Percentiles rank a stretch among this genome's conserved stretches.
Evolutionary conservation across 2,329 filamentous ascomycete genomes (phyloP).

Genomic region (Cladorrhinum sp.): DNA sequence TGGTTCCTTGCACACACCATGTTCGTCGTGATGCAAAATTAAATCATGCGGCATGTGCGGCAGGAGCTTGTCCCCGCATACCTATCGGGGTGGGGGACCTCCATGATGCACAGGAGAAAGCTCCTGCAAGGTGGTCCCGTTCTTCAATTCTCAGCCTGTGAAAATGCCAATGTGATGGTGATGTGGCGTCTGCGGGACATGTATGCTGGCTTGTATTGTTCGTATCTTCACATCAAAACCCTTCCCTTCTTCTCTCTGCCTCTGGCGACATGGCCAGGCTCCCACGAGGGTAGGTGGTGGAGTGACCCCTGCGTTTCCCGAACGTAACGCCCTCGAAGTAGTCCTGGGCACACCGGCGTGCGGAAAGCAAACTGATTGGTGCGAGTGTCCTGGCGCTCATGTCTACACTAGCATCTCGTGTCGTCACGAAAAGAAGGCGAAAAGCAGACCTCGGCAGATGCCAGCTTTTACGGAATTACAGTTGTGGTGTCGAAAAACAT

Average conservation of each 20-base stretch:
- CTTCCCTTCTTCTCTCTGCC: neutral
- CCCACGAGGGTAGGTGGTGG: neutral
- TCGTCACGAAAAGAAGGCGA: neutral
- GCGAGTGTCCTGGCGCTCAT: neutral
- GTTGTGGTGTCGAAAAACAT: neutral
- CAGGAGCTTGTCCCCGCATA: slow-evolving; percentile 7
- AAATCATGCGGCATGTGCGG: slow-evolving; percentile 24
- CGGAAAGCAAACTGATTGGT: slow-evolving; percentile 23
- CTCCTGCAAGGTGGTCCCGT: neutral
- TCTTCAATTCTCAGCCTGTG: neutral
- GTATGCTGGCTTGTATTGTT: slow-evolving; percentile 1
- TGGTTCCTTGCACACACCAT: neutral
- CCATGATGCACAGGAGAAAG: neutral
- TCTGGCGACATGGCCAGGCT: slow-evolving; percentile 13
- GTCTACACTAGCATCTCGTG: slow-evolving; percentile 8
- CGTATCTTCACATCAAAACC: neutral
- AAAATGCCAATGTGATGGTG: too few species aligned
- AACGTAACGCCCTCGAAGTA: slow-evolving; percentile 19
- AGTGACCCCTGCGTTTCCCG: slow-evolving; percentile 22
- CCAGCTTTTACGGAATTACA: neutral
- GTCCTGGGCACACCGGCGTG: slow-evolving; percentile 13
- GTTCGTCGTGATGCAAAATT: slow-evolving; percentile 13
- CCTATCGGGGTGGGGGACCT: slow-evolving; percentile 17
- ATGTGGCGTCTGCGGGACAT: neutral
- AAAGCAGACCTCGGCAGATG: neutral